Evolutionary conservation across 2,329 filamentous ascomycete genomes (phyloP), one percentile per base, ranked within the genome.

Genomic region (Cladosporium sp.): DNA sequence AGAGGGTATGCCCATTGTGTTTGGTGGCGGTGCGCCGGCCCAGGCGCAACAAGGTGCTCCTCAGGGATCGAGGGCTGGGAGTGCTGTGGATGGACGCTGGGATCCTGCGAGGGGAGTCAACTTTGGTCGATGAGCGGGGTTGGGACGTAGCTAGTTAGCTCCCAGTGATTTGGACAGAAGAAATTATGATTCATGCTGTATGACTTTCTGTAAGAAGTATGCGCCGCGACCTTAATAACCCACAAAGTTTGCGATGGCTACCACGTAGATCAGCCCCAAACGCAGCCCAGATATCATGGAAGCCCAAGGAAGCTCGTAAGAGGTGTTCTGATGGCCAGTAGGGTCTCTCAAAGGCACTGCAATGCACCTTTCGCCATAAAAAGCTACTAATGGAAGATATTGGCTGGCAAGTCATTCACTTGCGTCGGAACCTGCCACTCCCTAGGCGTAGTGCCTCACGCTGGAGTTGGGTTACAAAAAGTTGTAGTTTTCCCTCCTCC

Each of bases 1-100:
- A 59, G 72, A 77, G 67, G 73, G 74, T 10, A 75, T 77, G 75
- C 75, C 75, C 30, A 77, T 77, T 59, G 60, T 72, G 47, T 77
- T 77, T 68, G 74, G 70, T 3, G 66, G 59, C 1, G 34, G 55
- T 32, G 47, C 44, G 30, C 24, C 44, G 1, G 57, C 44, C 34
- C 62, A 51, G 62, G 32, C 52, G n/a, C 52, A 65, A 54, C 59
- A 62, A n/a, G 51, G 49, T 3, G 41, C 38, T 18, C 4, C 52
- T 34, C 59, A 62, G 14, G 47, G 44, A 10, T 41, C 47, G 49
- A 44, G 60, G 47, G 32, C 55, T 41, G 63, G 63, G 26, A 59
- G 52, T 44, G 68, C 66, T n/a, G 65, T 69, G 2, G 66, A 67
- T 47, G 68, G 69, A 47, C 59, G 68, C 18, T 75, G 73, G 74